Percentiles rank a stretch among this genome's conserved stretches.
Evolutionary conservation across 2,329 filamentous ascomycete genomes (phyloP).

Genomic region (Domatiomyces catenatus): DNA sequence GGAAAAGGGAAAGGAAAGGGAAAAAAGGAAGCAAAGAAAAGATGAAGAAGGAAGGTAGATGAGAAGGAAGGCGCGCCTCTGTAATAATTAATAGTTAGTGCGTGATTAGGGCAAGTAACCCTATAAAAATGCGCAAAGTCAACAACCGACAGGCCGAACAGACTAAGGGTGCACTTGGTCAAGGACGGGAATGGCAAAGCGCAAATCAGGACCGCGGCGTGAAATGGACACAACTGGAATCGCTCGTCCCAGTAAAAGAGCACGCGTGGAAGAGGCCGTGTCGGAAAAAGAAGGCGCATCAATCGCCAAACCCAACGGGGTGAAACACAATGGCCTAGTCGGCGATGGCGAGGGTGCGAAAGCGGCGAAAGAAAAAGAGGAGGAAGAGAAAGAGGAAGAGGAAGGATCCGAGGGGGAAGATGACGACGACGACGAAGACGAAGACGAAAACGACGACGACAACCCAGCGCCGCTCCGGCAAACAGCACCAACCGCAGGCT

Average conservation of each 20-base stretch:
- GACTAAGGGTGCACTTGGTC: not conserved
- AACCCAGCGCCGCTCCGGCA: conserved; percentile 42
- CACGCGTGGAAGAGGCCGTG: conserved; percentile 25
- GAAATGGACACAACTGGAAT: conserved; percentile 22
- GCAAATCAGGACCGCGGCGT: conserved; percentile 30
- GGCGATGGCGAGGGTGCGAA: no score
- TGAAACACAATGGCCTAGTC: not conserved
- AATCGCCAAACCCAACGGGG: conserved; percentile 5
- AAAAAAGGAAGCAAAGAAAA: no score
- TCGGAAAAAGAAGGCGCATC: conserved; percentile 14
- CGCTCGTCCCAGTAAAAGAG: conserved; percentile 32
- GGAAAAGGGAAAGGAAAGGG: no score
- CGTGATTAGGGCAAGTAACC: not conserved
- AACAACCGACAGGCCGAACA: not conserved
- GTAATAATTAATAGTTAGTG: no score
- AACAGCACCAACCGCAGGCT: conserved; percentile 66
- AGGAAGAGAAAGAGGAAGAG: conserved; percentile 18
- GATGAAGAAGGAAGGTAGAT: no score
- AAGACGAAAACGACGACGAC: conserved; percentile 22
- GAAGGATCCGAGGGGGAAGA: conserved; percentile 8
- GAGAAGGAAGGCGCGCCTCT: no score
- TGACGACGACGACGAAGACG: conserved; percentile 20
- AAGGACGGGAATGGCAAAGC: conserved; percentile 27
- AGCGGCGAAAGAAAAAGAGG: not conserved
- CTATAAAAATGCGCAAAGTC: not conserved